phyloP scores from a whole-genome alignment of 495 filamentous ascomycete genomes.

The Talaromyces trachyspermus region DNA sequence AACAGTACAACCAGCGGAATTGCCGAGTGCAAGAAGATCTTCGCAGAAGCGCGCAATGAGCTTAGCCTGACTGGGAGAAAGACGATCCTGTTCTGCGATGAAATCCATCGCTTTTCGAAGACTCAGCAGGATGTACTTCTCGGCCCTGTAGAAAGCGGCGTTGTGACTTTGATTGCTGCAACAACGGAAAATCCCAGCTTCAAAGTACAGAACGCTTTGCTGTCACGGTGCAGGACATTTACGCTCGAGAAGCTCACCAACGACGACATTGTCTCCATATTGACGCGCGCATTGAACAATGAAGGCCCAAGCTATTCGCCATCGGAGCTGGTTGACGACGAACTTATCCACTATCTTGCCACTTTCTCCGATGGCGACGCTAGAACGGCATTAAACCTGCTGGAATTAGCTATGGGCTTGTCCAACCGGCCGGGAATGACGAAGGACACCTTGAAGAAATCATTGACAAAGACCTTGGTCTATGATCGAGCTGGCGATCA shows the following conservation, averaged over 20 bases:
- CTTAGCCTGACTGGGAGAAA: constrained; percentile 73
- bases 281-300: constrained; percentile 60
- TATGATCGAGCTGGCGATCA: constrained; percentile 94
- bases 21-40: constrained; percentile 93
- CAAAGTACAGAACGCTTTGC: constrained; percentile 80
- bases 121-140: constrained; percentile 93
- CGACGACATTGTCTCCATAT: constrained; percentile 62
- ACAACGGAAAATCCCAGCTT: constrained; percentile 97
- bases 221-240: constrained; percentile 87
- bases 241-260: constrained; percentile 68
- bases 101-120: constrained; percentile 93
- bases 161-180: constrained; percentile 86
- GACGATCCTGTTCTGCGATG: constrained; percentile 96
- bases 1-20: constrained; percentile 88
- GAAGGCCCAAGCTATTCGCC: constrained; percentile 51
- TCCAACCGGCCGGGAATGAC: constrained; percentile 45
- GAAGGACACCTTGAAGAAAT: constrained; percentile 63
- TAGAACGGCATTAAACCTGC: constrained; percentile 81
- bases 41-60: constrained; percentile 77
- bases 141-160: constrained; percentile 84
- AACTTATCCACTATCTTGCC: constrained; percentile 72
- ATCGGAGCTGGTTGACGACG: constrained; percentile 62
- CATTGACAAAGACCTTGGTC: constrained; percentile 82
- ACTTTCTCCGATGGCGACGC: constrained; percentile 88
- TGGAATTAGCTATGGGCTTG: constrained; percentile 73